A percentile compares a stretch with the other conserved stretches of the same genome.
Conservation (phyloP, 345 rosid species). For the Excoecaria cochinchinensis region DNA sequence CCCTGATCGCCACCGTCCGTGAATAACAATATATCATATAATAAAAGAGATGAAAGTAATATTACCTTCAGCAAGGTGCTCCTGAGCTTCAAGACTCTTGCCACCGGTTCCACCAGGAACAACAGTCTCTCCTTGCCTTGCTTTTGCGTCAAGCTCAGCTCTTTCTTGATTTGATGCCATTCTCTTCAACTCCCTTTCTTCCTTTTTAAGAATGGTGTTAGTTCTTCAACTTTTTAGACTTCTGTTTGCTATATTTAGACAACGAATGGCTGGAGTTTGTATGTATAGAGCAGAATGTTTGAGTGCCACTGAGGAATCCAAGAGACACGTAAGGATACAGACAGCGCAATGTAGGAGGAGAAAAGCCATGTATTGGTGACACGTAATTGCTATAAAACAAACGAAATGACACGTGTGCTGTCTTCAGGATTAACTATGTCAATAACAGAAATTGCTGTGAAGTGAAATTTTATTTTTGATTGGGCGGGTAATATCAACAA, state of each 20-base stretch:
- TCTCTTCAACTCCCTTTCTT: background rate
- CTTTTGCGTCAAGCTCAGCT: constrained; percentile 61
- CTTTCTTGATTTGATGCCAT: constrained; percentile 18
- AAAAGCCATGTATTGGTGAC: constrained; percentile 22
- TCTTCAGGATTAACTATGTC: background rate
- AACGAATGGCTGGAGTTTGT: background rate
- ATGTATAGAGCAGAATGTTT: background rate
- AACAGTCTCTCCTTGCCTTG: constrained; percentile 69
- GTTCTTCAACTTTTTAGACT: too few species aligned
- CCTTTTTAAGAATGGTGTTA: too few species aligned
- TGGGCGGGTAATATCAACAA: too few species aligned
- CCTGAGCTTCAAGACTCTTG: constrained; percentile 84
- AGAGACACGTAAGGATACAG: constrained; percentile 22
- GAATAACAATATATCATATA: too few species aligned
- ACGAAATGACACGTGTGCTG: constrained; percentile 1
- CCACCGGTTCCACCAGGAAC: constrained; percentile 90
- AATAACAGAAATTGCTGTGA: too few species aligned
- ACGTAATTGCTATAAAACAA: constrained; percentile 26
- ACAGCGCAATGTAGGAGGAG: constrained; percentile 14
- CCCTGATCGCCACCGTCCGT: too few species aligned
- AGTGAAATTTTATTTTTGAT: too few species aligned
- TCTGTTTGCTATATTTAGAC: background rate
- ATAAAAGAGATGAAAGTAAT: background rate
- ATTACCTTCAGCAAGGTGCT: constrained; percentile 76
- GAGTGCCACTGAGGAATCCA: constrained; percentile 1